Percentiles rank a stretch among this genome's conserved stretches.
Evolutionary conservation across 208 protist genomes (phyloP).

Genomic region (Acanthamoeba triangularis): DNA sequence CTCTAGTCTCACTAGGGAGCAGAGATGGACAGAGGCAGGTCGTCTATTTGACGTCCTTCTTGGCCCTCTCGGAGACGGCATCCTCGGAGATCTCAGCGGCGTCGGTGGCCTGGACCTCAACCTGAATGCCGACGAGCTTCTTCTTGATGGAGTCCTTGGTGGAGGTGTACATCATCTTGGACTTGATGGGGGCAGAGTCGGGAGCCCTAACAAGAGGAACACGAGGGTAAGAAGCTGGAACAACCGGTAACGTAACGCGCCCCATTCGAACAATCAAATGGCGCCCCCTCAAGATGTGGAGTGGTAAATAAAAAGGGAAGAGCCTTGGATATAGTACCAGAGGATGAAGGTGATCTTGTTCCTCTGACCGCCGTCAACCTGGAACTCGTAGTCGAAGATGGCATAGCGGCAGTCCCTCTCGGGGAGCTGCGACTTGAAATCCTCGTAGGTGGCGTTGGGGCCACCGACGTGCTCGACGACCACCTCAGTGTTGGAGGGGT

Average conservation of each 20-base stretch:
- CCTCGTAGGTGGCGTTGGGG: slow-evolving; percentile 89
- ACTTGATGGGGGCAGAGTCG: slow-evolving; percentile 84
- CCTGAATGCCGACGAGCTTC: slow-evolving; percentile 87
- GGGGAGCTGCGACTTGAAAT: slow-evolving; percentile 92
- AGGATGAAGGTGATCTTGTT: slow-evolving; percentile 95
- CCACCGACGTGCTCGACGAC: slow-evolving; percentile 90
- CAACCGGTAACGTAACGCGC: no score
- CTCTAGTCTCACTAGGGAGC: not conserved
- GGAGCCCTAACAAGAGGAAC: slow-evolving; percentile 78
- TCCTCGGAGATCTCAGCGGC: slow-evolving; percentile 84
- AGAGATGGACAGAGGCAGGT: not conserved
- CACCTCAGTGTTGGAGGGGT: slow-evolving; percentile 92
- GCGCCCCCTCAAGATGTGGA: no score
- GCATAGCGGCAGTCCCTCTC: slow-evolving; percentile 93
- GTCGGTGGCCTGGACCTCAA: slow-evolving; percentile 93
- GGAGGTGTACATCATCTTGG: slow-evolving; percentile 90
- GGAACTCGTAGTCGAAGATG: slow-evolving; percentile 95
- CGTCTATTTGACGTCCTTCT: slow-evolving; percentile 21
- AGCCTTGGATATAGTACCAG: slow-evolving; percentile 85
- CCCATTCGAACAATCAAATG: not conserved
- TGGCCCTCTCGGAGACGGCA: slow-evolving; percentile 87
- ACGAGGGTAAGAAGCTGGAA: not conserved
- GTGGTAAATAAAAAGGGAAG: not conserved
- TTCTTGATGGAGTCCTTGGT: slow-evolving; percentile 89
- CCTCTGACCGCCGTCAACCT: slow-evolving; percentile 89